These are phyloP conservation scores for Sporothrix pallida DNA, from an alignment of 2,329 filamentous ascomycete species.

Conservation along the genomic window DNA sequence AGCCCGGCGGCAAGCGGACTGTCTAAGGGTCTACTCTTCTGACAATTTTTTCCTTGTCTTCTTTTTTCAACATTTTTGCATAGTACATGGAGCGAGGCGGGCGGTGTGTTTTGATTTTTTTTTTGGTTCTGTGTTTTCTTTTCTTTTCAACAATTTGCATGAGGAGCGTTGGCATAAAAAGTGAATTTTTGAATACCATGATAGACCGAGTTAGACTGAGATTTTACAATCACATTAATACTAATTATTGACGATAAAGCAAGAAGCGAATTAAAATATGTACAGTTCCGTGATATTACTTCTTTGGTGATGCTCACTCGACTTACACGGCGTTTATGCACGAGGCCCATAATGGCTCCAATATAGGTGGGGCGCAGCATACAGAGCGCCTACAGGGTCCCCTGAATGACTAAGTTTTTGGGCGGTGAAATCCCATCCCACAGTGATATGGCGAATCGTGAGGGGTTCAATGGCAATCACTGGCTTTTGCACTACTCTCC, in stretches of 20 bases:
- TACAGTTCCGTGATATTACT: too few relatives aligned
- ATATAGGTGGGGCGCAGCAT: conserved; percentile 7
- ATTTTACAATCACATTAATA: neutral
- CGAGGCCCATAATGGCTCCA: neutral
- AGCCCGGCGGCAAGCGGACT: conserved; percentile 33
- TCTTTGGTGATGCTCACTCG: neutral
- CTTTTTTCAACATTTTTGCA: neutral
- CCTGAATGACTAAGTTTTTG: conserved; percentile 24
- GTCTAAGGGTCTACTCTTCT: neutral
- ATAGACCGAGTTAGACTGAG: conserved; percentile 14
- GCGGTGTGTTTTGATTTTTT: neutral
- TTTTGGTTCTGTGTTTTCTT: neutral
- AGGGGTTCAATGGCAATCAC: conserved; percentile 26
- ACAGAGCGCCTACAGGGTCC: neutral
- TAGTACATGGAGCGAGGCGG: neutral
- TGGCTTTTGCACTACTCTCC: neutral
- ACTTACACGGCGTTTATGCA: conserved; percentile 14
- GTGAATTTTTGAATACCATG: conserved; percentile 19
- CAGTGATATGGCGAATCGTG: conserved; percentile 24
- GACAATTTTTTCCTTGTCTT: neutral
- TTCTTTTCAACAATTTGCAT: conserved; percentile 11
- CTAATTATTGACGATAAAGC: neutral
- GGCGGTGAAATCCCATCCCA: neutral
- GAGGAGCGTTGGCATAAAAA: neutral
- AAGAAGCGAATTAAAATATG: too few relatives aligned